phyloP scores from a whole-genome alignment of 2,329 filamentous ascomycete species.

The Coniochaeta sp. region DNA sequence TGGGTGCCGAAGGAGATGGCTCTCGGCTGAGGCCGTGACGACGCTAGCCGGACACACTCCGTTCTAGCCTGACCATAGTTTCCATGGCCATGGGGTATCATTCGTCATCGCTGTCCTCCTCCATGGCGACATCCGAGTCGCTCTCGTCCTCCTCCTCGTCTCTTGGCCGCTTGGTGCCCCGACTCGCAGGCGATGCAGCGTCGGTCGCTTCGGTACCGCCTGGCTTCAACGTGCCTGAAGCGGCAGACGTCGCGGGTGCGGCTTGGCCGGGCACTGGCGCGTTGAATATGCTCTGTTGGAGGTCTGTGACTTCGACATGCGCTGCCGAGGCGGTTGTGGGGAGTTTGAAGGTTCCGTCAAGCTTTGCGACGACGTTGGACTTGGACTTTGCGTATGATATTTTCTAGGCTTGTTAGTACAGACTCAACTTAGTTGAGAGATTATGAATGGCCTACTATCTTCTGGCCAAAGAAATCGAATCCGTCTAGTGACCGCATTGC shows the following conservation, averaged over 20 bases:
- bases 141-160: conserved; percentile 61
- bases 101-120: conserved; percentile 69
- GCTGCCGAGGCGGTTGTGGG: conserved; percentile 46
- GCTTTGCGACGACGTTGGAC: conserved; percentile 80
- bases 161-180: conserved; percentile 63
- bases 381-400: conserved; percentile 87
- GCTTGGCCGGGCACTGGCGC: conserved; percentile 45
- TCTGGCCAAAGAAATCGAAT: conserved; percentile 74
- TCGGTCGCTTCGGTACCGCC: conserved; percentile 32
- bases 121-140: conserved; percentile 55
- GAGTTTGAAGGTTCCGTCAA: conserved; percentile 82
- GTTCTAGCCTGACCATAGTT: conserved; percentile 3
- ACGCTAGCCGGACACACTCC: not conserved
- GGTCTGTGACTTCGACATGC: conserved; percentile 59
- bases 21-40: conserved; percentile 13
- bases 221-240: conserved; percentile 5
- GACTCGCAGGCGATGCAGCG: conserved; percentile 44
- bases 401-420: conserved; percentile 47
- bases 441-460: conserved; percentile 59
- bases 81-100: conserved; percentile 18
- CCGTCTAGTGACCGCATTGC: conserved; percentile 86
- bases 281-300: conserved; percentile 76
- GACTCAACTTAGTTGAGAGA: too few relatives aligned
- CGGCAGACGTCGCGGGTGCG: conserved; percentile 29
- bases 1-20: conserved; percentile 67